Evolutionary conservation across 202 grass and related monocot genomes (phyloP), one percentile per base, ranked within the genome.

Genomic region (Setaria italica): DNA sequence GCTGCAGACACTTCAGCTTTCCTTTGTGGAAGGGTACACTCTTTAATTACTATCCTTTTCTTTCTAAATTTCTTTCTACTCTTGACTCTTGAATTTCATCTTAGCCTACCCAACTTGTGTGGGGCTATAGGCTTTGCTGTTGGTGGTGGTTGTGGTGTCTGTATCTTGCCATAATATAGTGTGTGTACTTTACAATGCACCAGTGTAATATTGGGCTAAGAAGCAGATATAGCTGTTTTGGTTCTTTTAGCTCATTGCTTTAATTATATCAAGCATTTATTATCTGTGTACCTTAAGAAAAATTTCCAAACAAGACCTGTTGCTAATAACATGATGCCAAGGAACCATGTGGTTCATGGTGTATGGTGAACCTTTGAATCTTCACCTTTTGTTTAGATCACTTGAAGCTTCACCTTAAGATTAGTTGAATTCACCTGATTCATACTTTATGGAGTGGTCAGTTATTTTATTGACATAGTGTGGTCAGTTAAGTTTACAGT

Each of bases 1-100:
- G 93, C 97, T 63, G 97, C 97, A n/a, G 97, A 99, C 85, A 94
- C 91, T 80, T 94, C 91, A 85, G 97, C 93, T 74, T 99, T 99
- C 76, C 79, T 94, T 80, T 95, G 97, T 81, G 97, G 97, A 90
- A 91, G 90, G 94, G 97, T 99, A 91, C 43, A 13, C 63, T 86
- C 67, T 85, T 77, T 46, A 80, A 76, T 74, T 74, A 72, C 64
- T 46, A 34, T 76, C 59, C 5, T 83, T 62, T 69, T 39, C 11
- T 66, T 54, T 51, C 67, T n/a, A 42, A 73, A 71, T 62, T 73
- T 33, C 15, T 81, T 78, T 49, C 7, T 82, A 12, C 7, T 71
- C 34, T 35, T 35, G 34, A 35, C 34, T 13, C 70, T 71, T 71
- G 53, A 59, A 9, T 81, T 81, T 43, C 50, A 70, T 67, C 6